Conservation (phyloP, 805 yeast genomes). For the Teunomyces gatunensis region DNA sequence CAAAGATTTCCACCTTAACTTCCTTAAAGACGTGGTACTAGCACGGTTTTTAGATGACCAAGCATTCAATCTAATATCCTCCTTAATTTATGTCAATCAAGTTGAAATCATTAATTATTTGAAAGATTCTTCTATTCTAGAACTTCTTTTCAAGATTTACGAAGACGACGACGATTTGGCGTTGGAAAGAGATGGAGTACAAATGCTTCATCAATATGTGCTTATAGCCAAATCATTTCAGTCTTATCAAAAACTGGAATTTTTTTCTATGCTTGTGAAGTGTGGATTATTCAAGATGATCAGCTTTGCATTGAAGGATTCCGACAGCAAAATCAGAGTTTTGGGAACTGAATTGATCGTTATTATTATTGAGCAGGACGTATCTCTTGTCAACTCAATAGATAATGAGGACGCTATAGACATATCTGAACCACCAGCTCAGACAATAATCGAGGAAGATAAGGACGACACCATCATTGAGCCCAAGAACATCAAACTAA, state of each 20-base stretch:
- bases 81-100: constrained; percentile 68
- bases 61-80: constrained; percentile 61
- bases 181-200: constrained; percentile 63
- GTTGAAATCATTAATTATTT: constrained; percentile 61
- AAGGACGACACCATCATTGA: constrained; percentile 12
- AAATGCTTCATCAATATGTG: constrained; percentile 76
- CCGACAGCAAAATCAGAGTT: constrained; percentile 49
- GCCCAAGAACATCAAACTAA: constrained; percentile 22
- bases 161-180: constrained; percentile 9
- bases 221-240: constrained; percentile 68
- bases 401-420: constrained; percentile 3
- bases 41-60: constrained; percentile 82
- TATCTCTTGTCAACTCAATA: constrained; percentile 44
- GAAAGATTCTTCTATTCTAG: constrained; percentile 50
- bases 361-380: constrained; percentile 81
- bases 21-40: constrained; percentile 81
- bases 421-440: constrained; percentile 7
- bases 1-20: constrained; percentile 74
- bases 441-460: constrained; percentile 10
- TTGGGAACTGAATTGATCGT: constrained; percentile 80
- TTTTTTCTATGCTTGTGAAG: constrained; percentile 61
- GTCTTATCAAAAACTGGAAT: constrained; percentile 56
- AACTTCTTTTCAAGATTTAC: constrained; percentile 59
- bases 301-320: constrained; percentile 64
- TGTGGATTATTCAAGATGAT: constrained; percentile 71